Conservation (phyloP, 352 stramenopile genomes). For the Phytophthora cactorum region DNA sequence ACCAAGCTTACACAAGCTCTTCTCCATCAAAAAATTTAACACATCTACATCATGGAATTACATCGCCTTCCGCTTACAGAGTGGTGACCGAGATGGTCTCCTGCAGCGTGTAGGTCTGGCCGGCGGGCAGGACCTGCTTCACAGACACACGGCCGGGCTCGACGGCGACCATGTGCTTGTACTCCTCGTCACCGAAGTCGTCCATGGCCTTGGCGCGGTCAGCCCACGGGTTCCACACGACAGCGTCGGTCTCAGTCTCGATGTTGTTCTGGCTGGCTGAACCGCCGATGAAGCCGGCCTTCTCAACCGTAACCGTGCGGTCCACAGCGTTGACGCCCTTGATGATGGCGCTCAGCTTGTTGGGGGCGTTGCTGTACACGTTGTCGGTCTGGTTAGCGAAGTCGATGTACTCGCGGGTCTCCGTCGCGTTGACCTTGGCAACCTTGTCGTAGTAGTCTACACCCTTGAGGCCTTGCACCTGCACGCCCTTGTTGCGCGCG, state of each 20-base stretch:
- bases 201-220: conserved; percentile 91
- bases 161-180: conserved; percentile 94
- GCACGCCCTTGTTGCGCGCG: conserved; percentile 54
- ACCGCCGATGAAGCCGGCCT: conserved; percentile 51
- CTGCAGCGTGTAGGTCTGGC: conserved; percentile 55
- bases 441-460: conserved; percentile 91
- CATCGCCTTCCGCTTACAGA: conserved; percentile 6
- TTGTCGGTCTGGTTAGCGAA: conserved; percentile 86
- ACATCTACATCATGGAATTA: conserved; percentile 16
- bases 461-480: conserved; percentile 86
- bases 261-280: conserved; percentile 22
- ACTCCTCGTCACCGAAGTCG: conserved; percentile 96
- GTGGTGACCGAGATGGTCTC: conserved; percentile 29
- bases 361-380: conserved; percentile 80
- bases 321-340: conserved; percentile 42
- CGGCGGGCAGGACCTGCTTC: conserved; percentile 43
- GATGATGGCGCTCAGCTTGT: conserved; percentile 57
- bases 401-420: conserved; percentile 60
- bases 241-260: conserved; percentile 63
- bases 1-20: background rate
- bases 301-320: conserved; percentile 66
- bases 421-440: conserved; percentile 54
- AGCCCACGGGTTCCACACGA: conserved; percentile 94
- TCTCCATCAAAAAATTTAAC: conserved; percentile 23
- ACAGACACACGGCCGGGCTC: conserved; percentile 90